A percentile compares a stretch with the other conserved stretches of the same genome.
These are phyloP conservation scores for Fulvia fulva DNA, from an alignment of 2,329 filamentous ascomycete genomes.

Conservation along the genomic window DNA sequence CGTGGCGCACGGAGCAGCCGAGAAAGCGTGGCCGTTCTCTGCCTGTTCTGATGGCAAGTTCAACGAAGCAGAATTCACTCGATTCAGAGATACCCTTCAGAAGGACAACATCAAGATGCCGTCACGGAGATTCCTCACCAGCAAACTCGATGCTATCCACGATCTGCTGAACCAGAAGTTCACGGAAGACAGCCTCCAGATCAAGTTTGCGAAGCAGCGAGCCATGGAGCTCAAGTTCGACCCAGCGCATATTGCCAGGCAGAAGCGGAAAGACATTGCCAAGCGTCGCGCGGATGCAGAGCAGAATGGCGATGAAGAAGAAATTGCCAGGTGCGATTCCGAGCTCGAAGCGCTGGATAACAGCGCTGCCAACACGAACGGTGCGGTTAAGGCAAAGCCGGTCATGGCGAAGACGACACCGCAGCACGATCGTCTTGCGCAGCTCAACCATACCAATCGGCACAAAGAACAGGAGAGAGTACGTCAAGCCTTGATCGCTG, in stretches of 20 bases:
- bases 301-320: constrained; percentile 59
- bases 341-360: constrained; percentile 58
- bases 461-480: constrained; percentile 81
- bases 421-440: constrained; percentile 78
- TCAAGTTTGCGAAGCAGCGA: constrained; percentile 69
- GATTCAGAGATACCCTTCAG: constrained; percentile 71
- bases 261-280: constrained; percentile 64
- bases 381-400: constrained; percentile 47
- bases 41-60: constrained; percentile 81
- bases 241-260: constrained; percentile 55
- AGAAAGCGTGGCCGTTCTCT: constrained; percentile 85
- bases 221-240: constrained; percentile 56
- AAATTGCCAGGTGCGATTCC: constrained; percentile 46
- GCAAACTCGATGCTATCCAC: constrained; percentile 79
- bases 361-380: constrained; percentile 58
- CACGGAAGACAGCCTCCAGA: constrained; percentile 76
- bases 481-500: constrained; percentile 83
- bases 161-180: constrained; percentile 72
- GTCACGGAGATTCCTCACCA: constrained; percentile 63
- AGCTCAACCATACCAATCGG: constrained; percentile 80
- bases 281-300: constrained; percentile 65
- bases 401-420: constrained; percentile 52
- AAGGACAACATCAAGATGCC: constrained; percentile 70
- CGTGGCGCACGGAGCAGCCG: constrained; percentile 75
- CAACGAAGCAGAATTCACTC: constrained; percentile 73